phyloP scores from a whole-genome alignment of 805 yeast species.

The Pichia insulana region DNA sequence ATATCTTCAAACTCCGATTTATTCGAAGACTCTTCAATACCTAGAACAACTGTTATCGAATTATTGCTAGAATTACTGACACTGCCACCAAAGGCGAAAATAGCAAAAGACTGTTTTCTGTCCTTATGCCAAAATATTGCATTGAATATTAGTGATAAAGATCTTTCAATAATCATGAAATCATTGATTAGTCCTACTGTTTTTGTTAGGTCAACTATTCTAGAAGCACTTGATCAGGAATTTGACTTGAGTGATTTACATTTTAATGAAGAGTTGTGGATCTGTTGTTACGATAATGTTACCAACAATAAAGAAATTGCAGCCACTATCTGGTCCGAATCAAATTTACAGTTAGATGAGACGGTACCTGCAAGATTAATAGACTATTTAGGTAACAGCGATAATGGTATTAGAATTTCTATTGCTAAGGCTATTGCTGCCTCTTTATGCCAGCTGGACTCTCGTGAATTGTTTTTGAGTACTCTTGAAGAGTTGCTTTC shows the following conservation, averaged over 20 bases:
- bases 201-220: slow-evolving; percentile 68
- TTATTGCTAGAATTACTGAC: slow-evolving; percentile 60
- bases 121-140: slow-evolving; percentile 73
- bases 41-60: slow-evolving; percentile 55
- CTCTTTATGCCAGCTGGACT: slow-evolving; percentile 34
- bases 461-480: slow-evolving; percentile 20
- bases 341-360: slow-evolving; percentile 37
- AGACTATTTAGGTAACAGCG: slow-evolving; percentile 41
- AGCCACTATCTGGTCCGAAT: slow-evolving; percentile 78
- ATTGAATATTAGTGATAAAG: slow-evolving; percentile 45
- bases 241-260: slow-evolving; percentile 46
- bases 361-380: slow-evolving; percentile 41
- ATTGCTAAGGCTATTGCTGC: slow-evolving; percentile 62
- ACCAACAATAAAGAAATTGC: slow-evolving; percentile 57
- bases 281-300: slow-evolving; percentile 69
- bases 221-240: slow-evolving; percentile 83
- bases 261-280: slow-evolving; percentile 53
- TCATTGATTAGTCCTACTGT: slow-evolving; percentile 51
- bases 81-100: slow-evolving; percentile 68
- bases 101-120: slow-evolving; percentile 75
- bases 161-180: slow-evolving; percentile 48
- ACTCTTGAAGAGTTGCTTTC: slow-evolving; percentile 40
- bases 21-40: slow-evolving; percentile 58
- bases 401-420: slow-evolving; percentile 64
- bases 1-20: slow-evolving; percentile 59